A percentile compares a stretch with the other conserved stretches of the same genome.
Conservation (phyloP, 768 basidiomycete species). For the Kwoniella bestiolae region DNA sequence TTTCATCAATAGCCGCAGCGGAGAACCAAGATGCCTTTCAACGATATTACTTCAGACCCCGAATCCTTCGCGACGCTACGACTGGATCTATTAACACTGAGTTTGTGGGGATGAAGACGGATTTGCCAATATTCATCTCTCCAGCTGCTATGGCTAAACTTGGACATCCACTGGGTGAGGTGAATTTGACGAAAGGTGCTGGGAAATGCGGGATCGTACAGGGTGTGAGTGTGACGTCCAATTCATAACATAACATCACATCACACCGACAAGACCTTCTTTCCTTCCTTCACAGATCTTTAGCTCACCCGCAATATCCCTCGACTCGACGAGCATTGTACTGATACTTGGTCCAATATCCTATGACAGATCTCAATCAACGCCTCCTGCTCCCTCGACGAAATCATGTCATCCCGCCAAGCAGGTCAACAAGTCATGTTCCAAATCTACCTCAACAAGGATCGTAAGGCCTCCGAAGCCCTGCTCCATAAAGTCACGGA, state of each 20-base stretch:
- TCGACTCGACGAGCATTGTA: no score
- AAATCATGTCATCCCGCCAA: slow-evolving; percentile 55
- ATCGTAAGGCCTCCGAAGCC: slow-evolving; percentile 69
- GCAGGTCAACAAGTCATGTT: slow-evolving; percentile 55
- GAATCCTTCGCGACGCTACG: slow-evolving; percentile 38
- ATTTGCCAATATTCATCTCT: slow-evolving; percentile 51
- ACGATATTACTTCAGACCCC: slow-evolving; percentile 56
- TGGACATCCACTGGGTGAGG: slow-evolving; percentile 84
- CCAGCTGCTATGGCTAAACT: slow-evolving; percentile 61
- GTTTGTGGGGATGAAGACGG: slow-evolving; percentile 48
- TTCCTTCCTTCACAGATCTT: no score
- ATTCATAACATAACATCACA: no score
- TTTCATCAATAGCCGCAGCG: slow-evolving; percentile 29
- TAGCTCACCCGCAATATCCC: no score
- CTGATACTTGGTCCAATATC: no score
- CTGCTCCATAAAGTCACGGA: slow-evolving; percentile 72
- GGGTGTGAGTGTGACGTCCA: slow-evolving; percentile 57
- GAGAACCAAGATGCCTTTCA: slow-evolving; percentile 55
- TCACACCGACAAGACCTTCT: no score
- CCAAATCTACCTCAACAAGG: slow-evolving; percentile 75
- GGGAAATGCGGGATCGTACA: slow-evolving; percentile 73
- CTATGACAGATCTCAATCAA: slow-evolving; percentile 55
- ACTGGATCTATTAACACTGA: slow-evolving; percentile 34
- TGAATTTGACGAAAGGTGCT: slow-evolving; percentile 76
- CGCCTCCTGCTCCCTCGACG: slow-evolving; percentile 57